These are phyloP conservation scores for Erysimum cheiranthoides DNA, from an alignment of 345 rosid genomes.

Conservation along the genomic window DNA sequence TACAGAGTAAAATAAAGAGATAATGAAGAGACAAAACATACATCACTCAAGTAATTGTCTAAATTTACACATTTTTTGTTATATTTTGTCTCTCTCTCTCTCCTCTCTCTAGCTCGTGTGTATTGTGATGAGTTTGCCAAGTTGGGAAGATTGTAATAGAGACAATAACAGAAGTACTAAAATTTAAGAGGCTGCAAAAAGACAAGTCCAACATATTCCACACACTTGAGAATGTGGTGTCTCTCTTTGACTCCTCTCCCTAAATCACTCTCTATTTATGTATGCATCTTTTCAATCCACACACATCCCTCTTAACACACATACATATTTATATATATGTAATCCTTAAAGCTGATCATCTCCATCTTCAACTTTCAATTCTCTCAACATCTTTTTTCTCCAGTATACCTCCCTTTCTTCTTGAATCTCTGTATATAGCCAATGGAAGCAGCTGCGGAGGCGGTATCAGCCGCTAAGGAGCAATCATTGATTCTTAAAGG, in stretches of 20 bases:
- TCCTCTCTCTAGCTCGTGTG: conserved; percentile 43
- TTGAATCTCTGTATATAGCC: conserved; percentile 18
- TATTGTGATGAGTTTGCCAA: conserved; percentile 49
- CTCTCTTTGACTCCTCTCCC: conserved; percentile 51
- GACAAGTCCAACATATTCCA: conserved; percentile 51
- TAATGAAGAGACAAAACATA: conserved; percentile 35
- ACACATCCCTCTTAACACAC: conserved; percentile 42
- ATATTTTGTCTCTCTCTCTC: conserved; percentile 30
- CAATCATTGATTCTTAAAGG: conserved; percentile 63
- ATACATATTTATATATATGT: conserved; percentile 21
- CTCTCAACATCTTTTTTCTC: neutral
- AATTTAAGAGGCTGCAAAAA: conserved; percentile 47
- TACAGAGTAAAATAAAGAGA: conserved; percentile 32
- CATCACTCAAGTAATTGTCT: conserved; percentile 45
- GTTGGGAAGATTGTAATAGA: conserved; percentile 45
- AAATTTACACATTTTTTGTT: conserved; percentile 38
- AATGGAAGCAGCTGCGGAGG: conserved; percentile 59
- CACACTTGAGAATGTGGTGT: conserved; percentile 49
- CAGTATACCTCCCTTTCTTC: neutral
- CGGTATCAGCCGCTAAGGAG: conserved; percentile 42
- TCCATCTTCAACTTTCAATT: conserved; percentile 33
- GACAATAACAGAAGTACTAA: conserved; percentile 49
- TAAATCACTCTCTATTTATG: conserved; percentile 45
- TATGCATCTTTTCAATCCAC: conserved; percentile 48
- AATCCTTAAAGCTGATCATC: conserved; percentile 31